Evolutionary conservation across 352 stramenopile species (phyloP).

Genomic region (Blastocystis sp.): DNA sequence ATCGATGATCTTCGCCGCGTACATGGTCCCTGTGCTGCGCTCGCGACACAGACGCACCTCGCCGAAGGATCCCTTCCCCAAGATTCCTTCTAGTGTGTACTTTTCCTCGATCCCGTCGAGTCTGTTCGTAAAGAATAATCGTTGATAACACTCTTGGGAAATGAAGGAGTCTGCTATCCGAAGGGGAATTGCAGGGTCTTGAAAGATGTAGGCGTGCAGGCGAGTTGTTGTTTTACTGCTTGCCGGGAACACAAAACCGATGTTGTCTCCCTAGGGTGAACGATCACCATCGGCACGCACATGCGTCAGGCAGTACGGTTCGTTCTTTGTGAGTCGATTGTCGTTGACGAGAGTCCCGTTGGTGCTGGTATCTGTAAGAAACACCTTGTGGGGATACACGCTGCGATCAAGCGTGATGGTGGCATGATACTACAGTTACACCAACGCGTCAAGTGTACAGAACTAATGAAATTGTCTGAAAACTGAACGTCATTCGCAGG

Average conservation of each 20-base stretch:
- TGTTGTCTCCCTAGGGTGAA: background rate
- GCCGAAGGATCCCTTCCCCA: constrained; percentile 60
- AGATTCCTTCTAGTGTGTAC: constrained; percentile 59
- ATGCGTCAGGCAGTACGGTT: background rate
- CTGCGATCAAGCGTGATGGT: background rate
- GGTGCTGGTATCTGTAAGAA: background rate
- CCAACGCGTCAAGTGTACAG: background rate
- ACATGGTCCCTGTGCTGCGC: constrained; percentile 59
- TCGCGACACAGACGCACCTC: constrained; percentile 59
- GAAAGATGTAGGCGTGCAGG: constrained; percentile 39
- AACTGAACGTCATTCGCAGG: background rate
- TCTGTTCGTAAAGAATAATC: background rate
- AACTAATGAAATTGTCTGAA: constrained; percentile 21
- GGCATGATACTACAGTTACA: background rate
- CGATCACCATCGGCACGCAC: background rate
- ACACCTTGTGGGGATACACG: background rate
- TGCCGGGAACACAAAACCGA: background rate
- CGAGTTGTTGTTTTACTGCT: background rate
- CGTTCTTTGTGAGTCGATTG: constrained; percentile 30
- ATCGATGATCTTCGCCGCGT: constrained; percentile 63
- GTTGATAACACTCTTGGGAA: background rate
- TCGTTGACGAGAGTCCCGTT: constrained; percentile 46
- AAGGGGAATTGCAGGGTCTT: background rate
- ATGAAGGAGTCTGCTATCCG: background rate
- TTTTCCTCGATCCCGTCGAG: constrained; percentile 55